Percentiles rank a stretch among this genome's conserved stretches.
Conservation (phyloP, 768 basidiomycete genomes). For the Russula foetens region DNA sequence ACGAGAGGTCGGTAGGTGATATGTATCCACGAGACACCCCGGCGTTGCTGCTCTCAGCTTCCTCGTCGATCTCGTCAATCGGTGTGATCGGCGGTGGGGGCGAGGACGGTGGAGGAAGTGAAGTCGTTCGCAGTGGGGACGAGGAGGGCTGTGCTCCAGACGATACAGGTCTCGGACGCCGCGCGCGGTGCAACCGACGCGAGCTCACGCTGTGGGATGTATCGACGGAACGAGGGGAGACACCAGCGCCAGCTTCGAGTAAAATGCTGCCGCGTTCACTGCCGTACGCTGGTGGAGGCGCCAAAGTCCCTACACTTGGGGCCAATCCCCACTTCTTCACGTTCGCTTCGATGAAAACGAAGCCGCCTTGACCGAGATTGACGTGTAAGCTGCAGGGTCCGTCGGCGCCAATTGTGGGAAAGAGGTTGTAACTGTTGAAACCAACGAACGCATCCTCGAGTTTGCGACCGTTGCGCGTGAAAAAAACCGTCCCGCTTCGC, state of each 20-base stretch:
- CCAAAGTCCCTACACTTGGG: slow-evolving; percentile 93
- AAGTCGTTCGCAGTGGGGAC: slow-evolving; percentile 52
- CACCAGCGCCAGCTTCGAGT: slow-evolving; percentile 72
- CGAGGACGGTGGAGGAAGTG: slow-evolving; percentile 38
- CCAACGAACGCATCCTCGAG: slow-evolving; percentile 94
- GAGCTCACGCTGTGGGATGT: slow-evolving; percentile 38
- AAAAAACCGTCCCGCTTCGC: slow-evolving; percentile 96
- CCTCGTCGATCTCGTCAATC: slow-evolving; percentile 72
- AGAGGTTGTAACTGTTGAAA: slow-evolving; percentile 84
- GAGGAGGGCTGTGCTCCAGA: slow-evolving; percentile 41
- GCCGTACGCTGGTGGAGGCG: slow-evolving; percentile 96
- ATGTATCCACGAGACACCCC: slow-evolving; percentile 50
- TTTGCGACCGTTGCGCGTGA: slow-evolving; percentile 95
- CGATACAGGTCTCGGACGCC: slow-evolving; percentile 41
- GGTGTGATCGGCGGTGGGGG: slow-evolving; percentile 67
- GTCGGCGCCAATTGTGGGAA: slow-evolving; percentile 95
- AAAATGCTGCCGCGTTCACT: slow-evolving; percentile 95
- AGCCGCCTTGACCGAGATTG: slow-evolving; percentile 95
- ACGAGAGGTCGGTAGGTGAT: slow-evolving; percentile 57
- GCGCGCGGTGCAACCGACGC: slow-evolving; percentile 54
- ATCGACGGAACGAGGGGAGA: slow-evolving; percentile 30
- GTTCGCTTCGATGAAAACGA: slow-evolving; percentile 99
- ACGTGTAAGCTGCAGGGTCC: slow-evolving; percentile 96
- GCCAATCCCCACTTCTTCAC: slow-evolving; percentile 99
- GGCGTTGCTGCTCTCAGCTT: slow-evolving; percentile 37